Percentiles rank a stretch among this genome's conserved stretches.
Evolutionary conservation across 176 grass and related monocot species (phyloP).

Genomic region (Cymbopogon citratus): DNA sequence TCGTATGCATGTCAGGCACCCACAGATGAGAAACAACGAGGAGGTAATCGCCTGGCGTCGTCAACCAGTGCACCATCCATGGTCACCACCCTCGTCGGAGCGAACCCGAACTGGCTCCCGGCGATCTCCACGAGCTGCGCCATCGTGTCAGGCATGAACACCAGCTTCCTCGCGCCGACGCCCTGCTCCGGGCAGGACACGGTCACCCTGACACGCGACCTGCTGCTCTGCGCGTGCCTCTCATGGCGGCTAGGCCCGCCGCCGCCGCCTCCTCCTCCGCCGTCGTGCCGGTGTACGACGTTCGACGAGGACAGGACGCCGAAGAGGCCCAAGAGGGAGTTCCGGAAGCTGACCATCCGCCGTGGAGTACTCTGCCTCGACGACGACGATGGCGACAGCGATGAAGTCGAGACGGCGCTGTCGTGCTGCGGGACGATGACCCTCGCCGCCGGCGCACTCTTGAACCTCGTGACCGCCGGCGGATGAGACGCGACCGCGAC

Average conservation of each 20-base stretch:
- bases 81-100: conserved; percentile 38
- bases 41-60: conserved; percentile 53
- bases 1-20: background rate
- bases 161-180: conserved; percentile 30
- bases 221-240: background rate
- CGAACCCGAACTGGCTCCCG: conserved; percentile 36
- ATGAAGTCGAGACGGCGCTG: background rate
- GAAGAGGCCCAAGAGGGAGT: conserved; percentile 79
- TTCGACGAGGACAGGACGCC: conserved; percentile 48
- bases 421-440: conserved; percentile 6
- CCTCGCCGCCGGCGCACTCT: conserved; percentile 24
- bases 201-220: conserved; percentile 18
- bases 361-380: conserved; percentile 5
- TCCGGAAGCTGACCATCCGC: conserved; percentile 47
- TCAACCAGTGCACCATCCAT: conserved; percentile 55
- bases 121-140: conserved; percentile 52
- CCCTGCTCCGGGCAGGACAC: conserved; percentile 53
- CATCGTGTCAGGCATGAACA: conserved; percentile 64
- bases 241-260: background rate
- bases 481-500: background rate
- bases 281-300: background rate
- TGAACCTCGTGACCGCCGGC: conserved; percentile 21
- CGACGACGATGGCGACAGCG: background rate
- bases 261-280: background rate
- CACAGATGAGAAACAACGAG: conserved; percentile 39